phyloP scores from a whole-genome alignment of 192 early-diverging fungal genomes.

The Backusella luteola region DNA sequence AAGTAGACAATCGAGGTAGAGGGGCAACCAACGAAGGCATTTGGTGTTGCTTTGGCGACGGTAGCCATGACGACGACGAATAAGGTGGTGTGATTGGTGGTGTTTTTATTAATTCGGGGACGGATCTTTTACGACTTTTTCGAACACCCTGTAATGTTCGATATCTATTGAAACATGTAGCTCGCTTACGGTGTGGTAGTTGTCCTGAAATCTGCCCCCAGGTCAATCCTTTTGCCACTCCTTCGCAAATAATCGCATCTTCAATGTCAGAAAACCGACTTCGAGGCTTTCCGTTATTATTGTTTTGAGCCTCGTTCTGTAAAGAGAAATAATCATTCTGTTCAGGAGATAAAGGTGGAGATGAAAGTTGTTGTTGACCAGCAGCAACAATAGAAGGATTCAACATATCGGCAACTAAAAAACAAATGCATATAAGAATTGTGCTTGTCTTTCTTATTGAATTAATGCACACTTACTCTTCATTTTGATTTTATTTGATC shows the following conservation, averaged over 20 bases:
- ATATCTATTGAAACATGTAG: constrained; percentile 39
- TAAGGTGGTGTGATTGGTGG: constrained; percentile 15
- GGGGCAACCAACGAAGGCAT: background rate
- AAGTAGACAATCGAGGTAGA: constrained; percentile 1
- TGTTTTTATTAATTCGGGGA: background rate
- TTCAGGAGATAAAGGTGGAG: constrained; percentile 13
- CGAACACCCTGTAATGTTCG: constrained; percentile 34
- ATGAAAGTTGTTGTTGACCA: constrained; percentile 9
- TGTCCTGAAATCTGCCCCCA: constrained; percentile 38
- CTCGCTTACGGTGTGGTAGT: constrained; percentile 36
- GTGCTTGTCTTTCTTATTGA: background rate
- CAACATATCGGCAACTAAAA: constrained; percentile 24
- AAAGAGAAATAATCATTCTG: background rate
- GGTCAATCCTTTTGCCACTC: constrained; percentile 35
- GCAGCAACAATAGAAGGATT: constrained; percentile 9
- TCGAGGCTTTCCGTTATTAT: constrained; percentile 22
- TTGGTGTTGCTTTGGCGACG: background rate
- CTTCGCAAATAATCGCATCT: constrained; percentile 36
- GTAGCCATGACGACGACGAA: background rate
- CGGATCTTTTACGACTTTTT: constrained; percentile 29
- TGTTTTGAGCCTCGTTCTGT: background rate
- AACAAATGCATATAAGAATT: background rate
- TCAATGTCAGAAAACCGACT: constrained; percentile 35
- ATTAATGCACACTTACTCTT: constrained; percentile 5
- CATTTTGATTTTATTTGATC: background rate